Base-by-base conservation (phyloP, 495 filamentous ascomycete genomes). In the Chaetomidium leptoderma region DNA sequence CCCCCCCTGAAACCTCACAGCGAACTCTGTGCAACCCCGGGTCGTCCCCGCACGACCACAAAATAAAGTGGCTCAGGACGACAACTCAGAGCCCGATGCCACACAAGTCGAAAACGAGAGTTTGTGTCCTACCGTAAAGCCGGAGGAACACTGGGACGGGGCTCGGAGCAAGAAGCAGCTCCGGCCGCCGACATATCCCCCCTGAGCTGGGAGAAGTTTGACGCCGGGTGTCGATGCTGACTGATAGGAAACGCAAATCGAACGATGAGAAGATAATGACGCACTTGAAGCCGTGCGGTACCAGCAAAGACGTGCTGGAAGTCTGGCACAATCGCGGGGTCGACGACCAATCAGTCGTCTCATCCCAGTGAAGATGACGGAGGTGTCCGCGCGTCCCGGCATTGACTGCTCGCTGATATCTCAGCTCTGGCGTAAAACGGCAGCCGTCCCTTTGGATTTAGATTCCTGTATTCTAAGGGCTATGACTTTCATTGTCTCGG, bases 251-350 rank as follows among this genome's bases (percentile, higher is more conserved):
- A 35, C 7, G 8, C 47, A 24, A n/a, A 36, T 27, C 33, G 19
- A 49, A 4, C 23, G n/a, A 39, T 39, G 33, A 24, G 35, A 29
- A 27, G 21, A 40, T 39, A 11, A 52, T 52, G 49, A 52, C 49
- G 49, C 35, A 52, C 35, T 52, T 19, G 1, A 19, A n/a, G 19
- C 17, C n/a, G 43, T 9, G 44, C 14, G 6, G 16, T 30, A 16
- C 24, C 24, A 47, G 26, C 44, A 47, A 9, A 11, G 2, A 35
- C 23, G 10, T n/a, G 47, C n/a, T n/a, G 17, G 1, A 50, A 50
- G 32, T 35, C 49, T 52, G 49, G 49, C 3, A 27, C 46, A 16
- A 35, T 37, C 49, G 32, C 32, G 32, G 48, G 48, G 48, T 36
- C 13, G n/a, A n/a, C 33, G 26, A 26, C 48, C 48, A 51, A 51